Evolutionary conservation across 164 flowering plant genomes (phyloP).

Genomic region (Magnolia officinalis): DNA sequence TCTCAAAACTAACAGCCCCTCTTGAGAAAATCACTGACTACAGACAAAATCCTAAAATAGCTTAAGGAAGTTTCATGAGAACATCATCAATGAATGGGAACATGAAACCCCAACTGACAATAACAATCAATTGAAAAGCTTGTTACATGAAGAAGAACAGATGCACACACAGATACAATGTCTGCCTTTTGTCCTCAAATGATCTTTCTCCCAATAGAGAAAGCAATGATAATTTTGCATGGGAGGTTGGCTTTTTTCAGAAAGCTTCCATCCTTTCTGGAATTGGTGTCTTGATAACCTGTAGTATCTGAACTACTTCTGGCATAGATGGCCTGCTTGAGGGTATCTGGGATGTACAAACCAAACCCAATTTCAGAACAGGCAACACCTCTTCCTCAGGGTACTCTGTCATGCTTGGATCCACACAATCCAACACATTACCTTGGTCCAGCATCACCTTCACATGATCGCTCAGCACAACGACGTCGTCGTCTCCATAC

Average conservation of each 20-base stretch:
- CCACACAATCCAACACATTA: slow-evolving; percentile 73
- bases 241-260: slow-evolving; percentile 13
- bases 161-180: background rate
- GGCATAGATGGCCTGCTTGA: slow-evolving; percentile 95
- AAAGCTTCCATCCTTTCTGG: slow-evolving; percentile 52
- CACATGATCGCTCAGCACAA: slow-evolving; percentile 69
- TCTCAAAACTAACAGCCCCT: no score
- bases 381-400: slow-evolving; percentile 93
- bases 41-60: background rate
- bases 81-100: background rate
- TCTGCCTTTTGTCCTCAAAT: background rate
- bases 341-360: slow-evolving; percentile 91
- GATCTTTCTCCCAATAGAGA: background rate
- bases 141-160: background rate
- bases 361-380: slow-evolving; percentile 78
- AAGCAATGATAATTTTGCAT: background rate
- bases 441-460: slow-evolving; percentile 77
- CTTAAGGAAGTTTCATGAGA: background rate
- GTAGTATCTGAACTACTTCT: slow-evolving; percentile 83
- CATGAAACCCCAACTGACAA: background rate
- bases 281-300: slow-evolving; percentile 80
- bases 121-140: background rate
- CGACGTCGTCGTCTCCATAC: slow-evolving; percentile 87
- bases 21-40: no score
- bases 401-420: slow-evolving; percentile 54